A percentile compares a stretch with the other conserved stretches of the same genome.
Conservation (phyloP, 495 filamentous ascomycete species). For the Aspergillus sclerotioniger region DNA sequence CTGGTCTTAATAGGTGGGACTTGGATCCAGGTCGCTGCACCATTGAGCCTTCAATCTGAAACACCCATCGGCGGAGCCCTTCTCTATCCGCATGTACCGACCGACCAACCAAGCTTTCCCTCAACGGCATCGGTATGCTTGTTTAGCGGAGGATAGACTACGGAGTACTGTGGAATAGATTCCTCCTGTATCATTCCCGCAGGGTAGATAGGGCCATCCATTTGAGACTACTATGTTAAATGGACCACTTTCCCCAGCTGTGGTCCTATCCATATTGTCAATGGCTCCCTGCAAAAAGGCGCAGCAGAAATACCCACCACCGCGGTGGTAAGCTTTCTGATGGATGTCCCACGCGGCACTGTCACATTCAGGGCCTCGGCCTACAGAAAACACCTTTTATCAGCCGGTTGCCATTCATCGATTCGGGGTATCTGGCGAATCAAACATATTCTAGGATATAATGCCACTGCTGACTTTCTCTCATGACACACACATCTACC, state of each 20-base stretch:
- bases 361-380: too few species aligned
- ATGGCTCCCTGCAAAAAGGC: not conserved
- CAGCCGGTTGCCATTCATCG: too few species aligned
- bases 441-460: too few species aligned
- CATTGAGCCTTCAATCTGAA: not conserved
- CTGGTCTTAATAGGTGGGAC: not conserved
- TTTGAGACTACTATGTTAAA: not conserved
- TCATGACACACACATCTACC: too few species aligned
- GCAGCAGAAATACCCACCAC: not conserved
- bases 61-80: not conserved
- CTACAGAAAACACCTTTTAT: too few species aligned
- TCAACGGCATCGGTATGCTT: not conserved
- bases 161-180: not conserved
- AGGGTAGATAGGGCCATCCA: not conserved
- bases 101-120: constrained; percentile 3
- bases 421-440: too few species aligned
- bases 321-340: not conserved
- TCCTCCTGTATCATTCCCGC: not conserved
- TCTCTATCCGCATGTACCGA: not conserved
- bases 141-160: not conserved
- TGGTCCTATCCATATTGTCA: not conserved
- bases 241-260: not conserved
- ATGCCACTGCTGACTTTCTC: too few species aligned
- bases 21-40: not conserved
- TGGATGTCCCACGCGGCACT: too few species aligned